Conservation (phyloP, 441 rosid species). For the Melastoma candidum region DNA sequence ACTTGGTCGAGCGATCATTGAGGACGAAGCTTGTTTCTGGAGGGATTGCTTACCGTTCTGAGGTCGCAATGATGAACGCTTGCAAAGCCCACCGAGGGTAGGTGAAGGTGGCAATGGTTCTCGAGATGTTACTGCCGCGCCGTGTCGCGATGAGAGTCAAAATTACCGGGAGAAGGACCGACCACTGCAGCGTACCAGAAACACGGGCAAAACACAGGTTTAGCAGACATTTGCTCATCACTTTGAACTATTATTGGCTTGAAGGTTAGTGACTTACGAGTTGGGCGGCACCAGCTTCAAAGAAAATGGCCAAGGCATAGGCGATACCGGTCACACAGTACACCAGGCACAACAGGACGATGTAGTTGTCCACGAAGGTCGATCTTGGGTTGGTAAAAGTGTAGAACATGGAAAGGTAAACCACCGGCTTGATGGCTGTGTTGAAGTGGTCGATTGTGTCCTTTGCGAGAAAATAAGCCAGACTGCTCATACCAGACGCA, state of each 20-base stretch:
- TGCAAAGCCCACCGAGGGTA: constrained; percentile 86
- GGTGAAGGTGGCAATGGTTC: constrained; percentile 41
- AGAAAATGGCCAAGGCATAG: constrained; percentile 9
- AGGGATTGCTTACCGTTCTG: constrained; percentile 43
- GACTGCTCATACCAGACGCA: constrained; percentile 9
- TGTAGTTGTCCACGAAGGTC: constrained; percentile 3
- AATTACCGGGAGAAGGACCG: constrained; percentile 95
- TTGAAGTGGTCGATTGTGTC: constrained; percentile 10
- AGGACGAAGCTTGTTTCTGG: not conserved
- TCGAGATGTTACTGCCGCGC: constrained; percentile 26
- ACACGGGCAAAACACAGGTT: not conserved
- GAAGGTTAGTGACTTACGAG: not conserved
- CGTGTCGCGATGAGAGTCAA: constrained; percentile 76
- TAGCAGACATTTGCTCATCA: not conserved
- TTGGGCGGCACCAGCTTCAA: constrained; percentile 1
- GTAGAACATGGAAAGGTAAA: constrained; percentile 5
- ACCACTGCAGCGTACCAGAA: constrained; percentile 46
- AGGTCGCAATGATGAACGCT: constrained; percentile 76
- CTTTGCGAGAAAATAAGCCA: constrained; percentile 9
- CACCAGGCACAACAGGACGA: constrained; percentile 7
- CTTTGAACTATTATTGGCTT: not conserved
- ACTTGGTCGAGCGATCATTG: not conserved
- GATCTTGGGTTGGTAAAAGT: constrained; percentile 7
- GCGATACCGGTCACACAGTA: constrained; percentile 9
- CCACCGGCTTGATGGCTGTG: constrained; percentile 8